These are phyloP conservation scores for Hygrophorus pudorinus DNA, from an alignment of 768 basidiomycete species.

Conservation along the genomic window DNA sequence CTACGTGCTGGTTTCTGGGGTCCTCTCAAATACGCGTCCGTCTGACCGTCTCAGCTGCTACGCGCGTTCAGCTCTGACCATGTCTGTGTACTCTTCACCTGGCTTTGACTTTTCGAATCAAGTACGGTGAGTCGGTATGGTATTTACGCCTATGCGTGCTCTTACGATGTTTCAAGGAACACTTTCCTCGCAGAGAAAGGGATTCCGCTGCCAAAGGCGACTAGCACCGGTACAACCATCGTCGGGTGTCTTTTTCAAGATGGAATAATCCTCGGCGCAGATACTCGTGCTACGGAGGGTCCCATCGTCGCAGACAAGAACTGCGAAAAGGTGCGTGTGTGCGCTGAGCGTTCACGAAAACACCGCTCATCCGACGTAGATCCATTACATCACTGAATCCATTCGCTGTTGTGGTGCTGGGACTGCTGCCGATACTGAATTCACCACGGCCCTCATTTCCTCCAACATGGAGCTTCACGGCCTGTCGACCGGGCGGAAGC, in stretches of 20 bases:
- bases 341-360: neutral
- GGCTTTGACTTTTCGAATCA: conserved; percentile 79
- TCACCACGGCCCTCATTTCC: conserved; percentile 88
- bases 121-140: conserved; percentile 49
- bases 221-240: conserved; percentile 95
- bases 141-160: neutral
- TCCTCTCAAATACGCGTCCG: neutral
- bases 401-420: conserved; percentile 98
- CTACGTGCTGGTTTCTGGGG: neutral
- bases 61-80: neutral
- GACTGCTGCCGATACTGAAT: conserved; percentile 98
- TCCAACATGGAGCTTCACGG: conserved; percentile 93
- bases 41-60: neutral
- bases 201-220: conserved; percentile 68
- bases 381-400: conserved; percentile 91
- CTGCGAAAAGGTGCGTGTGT: conserved; percentile 82
- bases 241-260: conserved; percentile 91
- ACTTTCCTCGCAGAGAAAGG: conserved; percentile 63
- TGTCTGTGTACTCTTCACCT: conserved; percentile 35
- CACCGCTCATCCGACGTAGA: conserved; percentile 38
- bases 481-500: conserved; percentile 83
- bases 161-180: conserved; percentile 37
- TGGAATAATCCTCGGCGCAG: conserved; percentile 91
- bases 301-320: conserved; percentile 98
- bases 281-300: conserved; percentile 92